Base-by-base conservation (phyloP, 2,329 filamentous ascomycete species). In the Penicillium digitatum region DNA sequence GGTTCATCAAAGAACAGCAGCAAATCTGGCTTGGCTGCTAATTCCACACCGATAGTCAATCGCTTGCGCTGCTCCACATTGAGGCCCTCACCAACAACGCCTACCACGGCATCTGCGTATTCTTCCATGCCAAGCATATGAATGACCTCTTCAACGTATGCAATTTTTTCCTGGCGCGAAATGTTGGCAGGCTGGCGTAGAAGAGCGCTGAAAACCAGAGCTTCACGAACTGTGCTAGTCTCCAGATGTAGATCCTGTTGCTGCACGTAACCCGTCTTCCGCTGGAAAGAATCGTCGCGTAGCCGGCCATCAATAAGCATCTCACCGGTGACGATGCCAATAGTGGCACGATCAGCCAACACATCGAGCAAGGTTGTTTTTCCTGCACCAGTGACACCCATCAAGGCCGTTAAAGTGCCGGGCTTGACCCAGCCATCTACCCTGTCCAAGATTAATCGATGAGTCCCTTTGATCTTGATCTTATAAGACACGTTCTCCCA, bases 401-500 rank as follows among this genome's bases (percentile, higher is more conserved):
- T 96, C 5, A 95, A 79, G 32, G 90, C 91, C 8, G 91, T 96
- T 48, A 95, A 72, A 14, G 90, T 95, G 57, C 92, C 92, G 3
- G 92, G 92, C 74, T 95, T 94, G 56, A 96, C 90, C 89, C 90
- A 96, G 31, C 92, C 92, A 68, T 95, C 88, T 11, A 96, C 89
- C 57, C 93, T 79, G 65, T 96, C 87, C 56, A 96, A 77, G 65
- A 96, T 88, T 35, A 87, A 84, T n/a, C 90, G 82, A 1, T 79
- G 75, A 64, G 92, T 84, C 11, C 79, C 79, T 77, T 95, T 95
- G 74, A 95, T 90, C 67, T 84, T 85, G 70, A 90, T 87, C 54
- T 90, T 86, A 63, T 89, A 96, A 75, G 87, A 91, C 1, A 95
- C 87, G 64, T 93, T 81, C 60, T 86, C 82, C 90, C 90, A 95